phyloP scores from a whole-genome alignment of 2,329 filamentous ascomycete genomes.

The Aspergillus flavus region DNA sequence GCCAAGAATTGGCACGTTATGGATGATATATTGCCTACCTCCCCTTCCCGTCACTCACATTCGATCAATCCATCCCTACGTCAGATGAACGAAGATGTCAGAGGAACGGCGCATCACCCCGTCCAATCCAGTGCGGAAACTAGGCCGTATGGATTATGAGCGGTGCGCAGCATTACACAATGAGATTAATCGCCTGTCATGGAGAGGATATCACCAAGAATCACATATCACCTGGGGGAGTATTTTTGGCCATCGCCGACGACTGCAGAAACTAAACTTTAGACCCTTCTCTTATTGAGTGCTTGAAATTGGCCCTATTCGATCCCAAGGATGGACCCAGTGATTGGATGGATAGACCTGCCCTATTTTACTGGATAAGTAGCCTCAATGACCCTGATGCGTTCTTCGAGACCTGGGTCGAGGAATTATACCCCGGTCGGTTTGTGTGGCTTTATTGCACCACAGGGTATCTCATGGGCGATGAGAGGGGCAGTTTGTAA shows the following conservation, averaged over 20 bases:
- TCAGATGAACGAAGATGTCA: not conserved
- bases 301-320: not conserved
- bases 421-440: not conserved
- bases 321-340: not conserved
- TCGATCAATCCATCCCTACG: not conserved
- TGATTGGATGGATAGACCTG: not conserved
- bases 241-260: not conserved
- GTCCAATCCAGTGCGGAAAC: not conserved
- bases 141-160: not conserved
- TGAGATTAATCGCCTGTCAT: not conserved
- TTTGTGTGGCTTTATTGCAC: not conserved
- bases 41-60: not conserved
- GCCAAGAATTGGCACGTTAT: not conserved
- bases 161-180: not conserved
- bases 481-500: not conserved
- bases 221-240: not conserved
- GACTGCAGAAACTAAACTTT: not conserved
- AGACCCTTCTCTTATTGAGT: not conserved
- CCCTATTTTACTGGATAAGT: not conserved
- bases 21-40: not conserved
- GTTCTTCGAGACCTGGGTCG: not conserved
- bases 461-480: not conserved
- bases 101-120: not conserved
- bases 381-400: not conserved
- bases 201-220: not conserved